Base-by-base conservation (phyloP, 2,329 filamentous ascomycete species). In the Penicillium sclerotigenum region DNA sequence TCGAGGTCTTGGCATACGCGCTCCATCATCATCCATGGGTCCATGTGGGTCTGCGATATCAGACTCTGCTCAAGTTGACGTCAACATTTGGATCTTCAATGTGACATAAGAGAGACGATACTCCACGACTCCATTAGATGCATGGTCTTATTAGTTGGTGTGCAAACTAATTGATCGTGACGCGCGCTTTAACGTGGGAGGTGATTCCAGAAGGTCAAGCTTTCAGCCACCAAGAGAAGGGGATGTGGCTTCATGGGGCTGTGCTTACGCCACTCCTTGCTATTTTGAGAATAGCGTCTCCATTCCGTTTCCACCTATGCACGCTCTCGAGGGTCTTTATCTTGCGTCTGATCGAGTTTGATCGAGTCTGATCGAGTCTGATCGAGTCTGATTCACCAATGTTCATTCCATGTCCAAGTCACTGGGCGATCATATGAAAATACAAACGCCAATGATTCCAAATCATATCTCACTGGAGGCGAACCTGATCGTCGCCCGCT, bases 1-100 rank as follows among this genome's bases (percentile, higher is more conserved):
- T 60, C 38, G 28, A 56, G 22, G 16, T 51, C 61, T 56, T 63
- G 61, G 61, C 61, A 57, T 48, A 59, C 56, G 47, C 47, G 50
- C 54, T 31, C 45, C 16, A 50, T 59, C 56, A 57, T 57, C 54
- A 57, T 58, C 36, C 52, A 34, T 50, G 52, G 54, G 14, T 33
- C 10, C 10, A 28, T 31, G 46, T 38, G 48, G 51, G 57, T 51
- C 47, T 7, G 16, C 18, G 24, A 28, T 52, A 52, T 52, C 52
- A 55, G 40, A 55, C 10, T 45, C 40, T 51, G 47, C 53, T 60
- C 56, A 60, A 42, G 33, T 54, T 60, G 58, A 60, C 58, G 58
- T 60, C 58, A 60, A 59, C 34, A 20, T 14, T 55, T 20, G 28
- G 31, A 28, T 46, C 24, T 49, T 41, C 24, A 5, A 22, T 20